These are phyloP conservation scores for Tetrapisispora iriomotensis DNA, from an alignment of 805 yeast genomes.

Conservation along the genomic window DNA sequence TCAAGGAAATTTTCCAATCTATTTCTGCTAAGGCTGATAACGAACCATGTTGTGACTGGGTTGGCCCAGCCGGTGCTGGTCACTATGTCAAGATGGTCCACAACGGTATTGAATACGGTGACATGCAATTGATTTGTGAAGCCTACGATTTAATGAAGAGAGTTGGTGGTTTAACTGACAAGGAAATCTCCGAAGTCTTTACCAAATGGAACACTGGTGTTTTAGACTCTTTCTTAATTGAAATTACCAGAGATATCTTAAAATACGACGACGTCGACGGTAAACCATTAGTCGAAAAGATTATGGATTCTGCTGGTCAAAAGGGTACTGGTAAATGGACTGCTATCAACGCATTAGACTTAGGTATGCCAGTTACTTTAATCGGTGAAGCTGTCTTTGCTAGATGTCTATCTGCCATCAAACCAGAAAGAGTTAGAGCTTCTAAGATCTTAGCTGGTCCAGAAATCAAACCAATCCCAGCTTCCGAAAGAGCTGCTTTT, in stretches of 20 bases:
- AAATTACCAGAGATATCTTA: constrained; percentile 92
- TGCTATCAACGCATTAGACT: constrained; percentile 92
- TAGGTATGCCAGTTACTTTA: constrained; percentile 96
- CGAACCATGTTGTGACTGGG: constrained; percentile 99
- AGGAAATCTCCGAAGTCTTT: constrained; percentile 90
- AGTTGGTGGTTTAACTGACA: constrained; percentile 79
- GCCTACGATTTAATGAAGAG: constrained; percentile 95
- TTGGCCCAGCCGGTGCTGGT: constrained; percentile 98
- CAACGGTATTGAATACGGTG: constrained; percentile 99
- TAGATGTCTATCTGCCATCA: constrained; percentile 89
- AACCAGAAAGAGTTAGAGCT: constrained; percentile 84
- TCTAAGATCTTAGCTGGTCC: constrained; percentile 77
- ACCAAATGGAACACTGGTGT: constrained; percentile 95
- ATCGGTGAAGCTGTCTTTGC: constrained; percentile 98
- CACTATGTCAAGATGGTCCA: constrained; percentile 99
- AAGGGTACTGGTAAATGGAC: constrained; percentile 99
- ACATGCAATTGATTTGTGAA: constrained; percentile 97
- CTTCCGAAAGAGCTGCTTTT: constrained; percentile 71
- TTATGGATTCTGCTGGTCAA: constrained; percentile 95
- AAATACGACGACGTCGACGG: constrained; percentile 85
- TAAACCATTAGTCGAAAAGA: constrained; percentile 90
- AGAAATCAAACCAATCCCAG: constrained; percentile 11
- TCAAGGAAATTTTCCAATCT: constrained; percentile 91
- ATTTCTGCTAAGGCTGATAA: constrained; percentile 95
- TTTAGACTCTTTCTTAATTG: constrained; percentile 91